Percentiles rank a stretch among this genome's conserved stretches.
Evolutionary conservation across 306 rosid species (phyloP).

Genomic region (Canavalia ensiformis): DNA sequence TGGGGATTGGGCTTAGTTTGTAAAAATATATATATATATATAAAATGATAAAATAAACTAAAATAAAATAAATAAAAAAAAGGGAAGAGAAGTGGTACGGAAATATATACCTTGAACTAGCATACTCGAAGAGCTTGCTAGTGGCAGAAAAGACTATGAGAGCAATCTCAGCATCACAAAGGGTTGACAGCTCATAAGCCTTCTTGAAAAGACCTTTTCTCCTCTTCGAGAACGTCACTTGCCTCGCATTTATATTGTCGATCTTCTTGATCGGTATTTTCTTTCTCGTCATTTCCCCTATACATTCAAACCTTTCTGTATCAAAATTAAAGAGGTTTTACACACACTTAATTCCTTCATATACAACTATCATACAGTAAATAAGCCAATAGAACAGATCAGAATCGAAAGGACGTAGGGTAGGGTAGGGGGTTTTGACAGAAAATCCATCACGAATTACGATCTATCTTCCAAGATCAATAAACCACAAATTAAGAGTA

Average conservation of each 20-base stretch:
- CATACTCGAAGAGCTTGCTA: constrained; percentile 54
- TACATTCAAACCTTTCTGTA: too few species aligned
- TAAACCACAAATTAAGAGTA: neutral
- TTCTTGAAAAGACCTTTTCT: constrained; percentile 60
- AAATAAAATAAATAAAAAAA: neutral
- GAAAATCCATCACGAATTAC: neutral
- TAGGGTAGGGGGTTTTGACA: neutral
- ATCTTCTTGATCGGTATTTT: constrained; percentile 41
- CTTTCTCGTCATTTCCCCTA: constrained; percentile 27
- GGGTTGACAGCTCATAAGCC: constrained; percentile 50
- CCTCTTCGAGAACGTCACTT: constrained; percentile 60
- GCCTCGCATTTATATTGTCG: constrained; percentile 57
- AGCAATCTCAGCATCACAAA: constrained; percentile 53
- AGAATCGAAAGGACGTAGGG: neutral
- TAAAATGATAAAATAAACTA: neutral
- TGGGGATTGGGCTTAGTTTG: too few species aligned
- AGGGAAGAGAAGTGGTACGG: neutral
- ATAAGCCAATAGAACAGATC: too few species aligned
- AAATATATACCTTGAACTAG: constrained; percentile 51
- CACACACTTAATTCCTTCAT: too few species aligned
- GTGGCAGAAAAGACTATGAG: constrained; percentile 56
- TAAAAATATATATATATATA: too few species aligned
- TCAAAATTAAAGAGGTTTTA: too few species aligned
- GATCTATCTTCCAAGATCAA: neutral
- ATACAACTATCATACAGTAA: too few species aligned